Evolutionary conservation across 371 early-diverging fungal species (phyloP).

Genomic region (Mortierella sp.): DNA sequence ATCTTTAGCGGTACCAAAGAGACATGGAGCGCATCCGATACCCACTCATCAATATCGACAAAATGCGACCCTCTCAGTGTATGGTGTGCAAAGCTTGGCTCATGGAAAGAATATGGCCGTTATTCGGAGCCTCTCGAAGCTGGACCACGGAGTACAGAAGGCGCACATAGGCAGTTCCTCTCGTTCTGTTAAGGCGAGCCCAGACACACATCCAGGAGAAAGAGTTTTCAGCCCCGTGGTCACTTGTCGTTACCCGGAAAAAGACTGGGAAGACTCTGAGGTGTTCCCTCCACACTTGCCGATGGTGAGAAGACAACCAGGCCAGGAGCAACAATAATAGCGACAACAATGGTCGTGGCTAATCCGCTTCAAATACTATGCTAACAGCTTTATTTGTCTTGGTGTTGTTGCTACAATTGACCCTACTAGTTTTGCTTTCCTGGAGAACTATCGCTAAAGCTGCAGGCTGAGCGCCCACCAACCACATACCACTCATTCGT

Average conservation of each 20-base stretch:
- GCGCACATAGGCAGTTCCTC: neutral
- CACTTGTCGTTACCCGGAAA: conserved; percentile 30
- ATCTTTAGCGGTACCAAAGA: neutral
- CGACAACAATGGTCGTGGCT: too few relatives aligned
- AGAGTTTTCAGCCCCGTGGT: conserved; percentile 19
- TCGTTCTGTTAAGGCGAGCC: neutral
- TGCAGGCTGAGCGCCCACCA: conserved; percentile 69
- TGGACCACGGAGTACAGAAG: conserved; percentile 15
- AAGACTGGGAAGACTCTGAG: conserved; percentile 33
- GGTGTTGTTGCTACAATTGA: neutral
- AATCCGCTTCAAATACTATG: neutral
- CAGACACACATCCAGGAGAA: conserved; percentile 24
- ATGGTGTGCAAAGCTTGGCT: conserved; percentile 26
- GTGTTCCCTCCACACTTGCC: conserved; percentile 74
- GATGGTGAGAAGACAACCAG: conserved; percentile 63
- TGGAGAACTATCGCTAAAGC: conserved; percentile 67
- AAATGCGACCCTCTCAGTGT: conserved; percentile 14
- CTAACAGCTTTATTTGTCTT: neutral
- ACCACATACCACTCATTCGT: conserved; percentile 80
- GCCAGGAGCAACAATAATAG: neutral
- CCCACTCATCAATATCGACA: neutral
- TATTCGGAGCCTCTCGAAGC: conserved; percentile 39
- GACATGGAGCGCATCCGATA: conserved; percentile 8
- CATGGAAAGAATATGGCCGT: conserved; percentile 29
- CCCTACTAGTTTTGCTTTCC: conserved; percentile 81